Evolutionary conservation across 306 rosid species (phyloP), one percentile per base, ranked within the genome.

Genomic region (Medicago lupulina): DNA sequence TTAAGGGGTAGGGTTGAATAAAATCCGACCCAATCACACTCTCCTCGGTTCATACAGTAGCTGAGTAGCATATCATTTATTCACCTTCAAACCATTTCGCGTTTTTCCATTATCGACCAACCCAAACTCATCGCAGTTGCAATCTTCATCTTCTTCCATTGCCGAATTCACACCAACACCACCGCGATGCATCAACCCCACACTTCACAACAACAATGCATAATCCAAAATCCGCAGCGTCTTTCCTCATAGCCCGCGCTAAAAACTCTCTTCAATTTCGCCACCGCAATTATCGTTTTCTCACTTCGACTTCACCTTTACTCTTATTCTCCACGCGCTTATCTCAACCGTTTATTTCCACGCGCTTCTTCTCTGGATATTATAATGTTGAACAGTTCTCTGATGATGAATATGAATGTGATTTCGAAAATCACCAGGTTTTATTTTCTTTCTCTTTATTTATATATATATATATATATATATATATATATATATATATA

Each of bases 371-470:
- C 75, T 87, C 87, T 83, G 77, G 87, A 15, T 85, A 85, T 28
- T 89, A 87, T 70, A 84, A 89, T 14, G 72, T 86, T 5, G 98
- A 86, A 80, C 93, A 88, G 82, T 94, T 87, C 91, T 93, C 97
- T 50, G 98, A 93, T 78, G 98, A 93, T 58, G 98, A 93, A 79
- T 93, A 91, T 81, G 96, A 83, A 38, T 87, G 91, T 78, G 91
- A 87, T 40, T 88, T 83, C 41, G 91, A 88, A 70, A 83, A 75
- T 78, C 91, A 90, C 8, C 84, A 85, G 90, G 97, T 88, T 71
- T 17, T 4, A 6, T 31, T 18, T 15, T 13, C 3, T 23, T 15
- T 57, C 76, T n/a, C 9, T n/a, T n/a, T n/a, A n/a, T n/a, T n/a
- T n/a, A n/a, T n/a, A n/a, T n/a, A n/a, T n/a, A n/a, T n/a, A n/a